Evolutionary conservation across 768 basidiomycete species (phyloP).

Genomic region (Pluteus cervinus): DNA sequence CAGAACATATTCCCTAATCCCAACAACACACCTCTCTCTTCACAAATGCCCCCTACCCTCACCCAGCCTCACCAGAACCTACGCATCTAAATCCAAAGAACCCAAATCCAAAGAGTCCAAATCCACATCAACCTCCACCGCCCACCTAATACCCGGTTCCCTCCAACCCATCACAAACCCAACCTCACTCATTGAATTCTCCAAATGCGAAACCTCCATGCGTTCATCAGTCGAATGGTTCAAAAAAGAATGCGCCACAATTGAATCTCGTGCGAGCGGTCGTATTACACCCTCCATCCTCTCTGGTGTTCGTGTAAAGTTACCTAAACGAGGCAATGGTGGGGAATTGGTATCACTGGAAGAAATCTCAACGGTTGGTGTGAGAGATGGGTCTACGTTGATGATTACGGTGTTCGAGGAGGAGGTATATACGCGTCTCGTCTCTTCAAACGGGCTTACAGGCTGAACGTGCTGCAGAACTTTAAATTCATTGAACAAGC

Average conservation of each 20-base stretch:
- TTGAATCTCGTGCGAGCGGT: constrained; percentile 69
- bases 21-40: not conserved
- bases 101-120: constrained; percentile 14
- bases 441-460: constrained; percentile 1
- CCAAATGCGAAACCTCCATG: constrained; percentile 63
- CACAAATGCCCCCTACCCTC: not conserved
- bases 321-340: constrained; percentile 35
- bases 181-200: constrained; percentile 52
- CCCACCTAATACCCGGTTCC: constrained; percentile 61
- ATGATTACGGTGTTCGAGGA: constrained; percentile 77
- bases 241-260: constrained; percentile 67
- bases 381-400: constrained; percentile 69
- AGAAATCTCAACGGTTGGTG: constrained; percentile 75
- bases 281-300: constrained; percentile 72
- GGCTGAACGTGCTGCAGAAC: constrained; percentile 46
- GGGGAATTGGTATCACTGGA: constrained; percentile 41
- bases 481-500: constrained; percentile 72
- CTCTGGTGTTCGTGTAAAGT: constrained; percentile 56
- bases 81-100: constrained; percentile 2
- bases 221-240: constrained; percentile 60
- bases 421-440: constrained; percentile 39
- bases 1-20: not conserved
- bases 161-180: constrained; percentile 52
- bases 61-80: constrained; percentile 6
- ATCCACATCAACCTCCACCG: constrained; percentile 43